Evolutionary conservation across 208 protist species (phyloP).

Genomic region (Crithidia brevicula): DNA sequence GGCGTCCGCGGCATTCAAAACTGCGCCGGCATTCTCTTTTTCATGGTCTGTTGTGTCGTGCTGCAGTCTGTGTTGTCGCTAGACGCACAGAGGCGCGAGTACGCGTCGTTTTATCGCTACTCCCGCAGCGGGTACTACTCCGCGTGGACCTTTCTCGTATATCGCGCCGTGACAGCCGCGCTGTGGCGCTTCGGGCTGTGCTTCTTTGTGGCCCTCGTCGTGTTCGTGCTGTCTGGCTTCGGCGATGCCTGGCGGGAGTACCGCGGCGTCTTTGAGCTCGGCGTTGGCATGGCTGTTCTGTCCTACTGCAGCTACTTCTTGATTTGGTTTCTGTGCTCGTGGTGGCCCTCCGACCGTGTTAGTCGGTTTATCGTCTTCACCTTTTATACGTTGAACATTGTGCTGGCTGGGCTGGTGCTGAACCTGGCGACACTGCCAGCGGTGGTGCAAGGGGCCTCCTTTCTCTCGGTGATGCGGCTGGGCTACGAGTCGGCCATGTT

Average conservation of each 20-base stretch:
- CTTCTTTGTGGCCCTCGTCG: slow-evolving; percentile 43
- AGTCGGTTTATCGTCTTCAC: slow-evolving; percentile 48
- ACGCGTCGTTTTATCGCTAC: slow-evolving; percentile 54
- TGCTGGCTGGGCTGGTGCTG: slow-evolving; percentile 64
- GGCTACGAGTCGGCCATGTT: slow-evolving; percentile 64
- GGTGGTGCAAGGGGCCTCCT: slow-evolving; percentile 42
- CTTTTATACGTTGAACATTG: slow-evolving; percentile 62
- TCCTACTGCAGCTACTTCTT: slow-evolving; percentile 58
- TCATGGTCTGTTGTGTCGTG: slow-evolving; percentile 62
- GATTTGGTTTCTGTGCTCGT: slow-evolving; percentile 53
- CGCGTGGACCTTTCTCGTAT: slow-evolving; percentile 47
- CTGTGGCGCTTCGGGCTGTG: slow-evolving; percentile 47
- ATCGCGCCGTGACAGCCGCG: slow-evolving; percentile 37
- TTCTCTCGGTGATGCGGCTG: slow-evolving; percentile 51
- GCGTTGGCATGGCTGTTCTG: slow-evolving; percentile 51
- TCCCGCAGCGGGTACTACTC: slow-evolving; percentile 62
- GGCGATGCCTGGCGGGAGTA: slow-evolving; percentile 57
- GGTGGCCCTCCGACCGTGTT: slow-evolving; percentile 31
- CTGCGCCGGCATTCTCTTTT: slow-evolving; percentile 72
- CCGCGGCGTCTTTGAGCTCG: slow-evolving; percentile 54
- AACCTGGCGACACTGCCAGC: slow-evolving; percentile 62
- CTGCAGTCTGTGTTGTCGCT: slow-evolving; percentile 59
- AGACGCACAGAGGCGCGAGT: slow-evolving; percentile 51
- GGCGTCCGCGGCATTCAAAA: slow-evolving; percentile 66
- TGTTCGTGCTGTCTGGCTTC: slow-evolving; percentile 54